Conservation (phyloP, 2,329 filamentous ascomycete species). For the Penicillium frequentans region DNA sequence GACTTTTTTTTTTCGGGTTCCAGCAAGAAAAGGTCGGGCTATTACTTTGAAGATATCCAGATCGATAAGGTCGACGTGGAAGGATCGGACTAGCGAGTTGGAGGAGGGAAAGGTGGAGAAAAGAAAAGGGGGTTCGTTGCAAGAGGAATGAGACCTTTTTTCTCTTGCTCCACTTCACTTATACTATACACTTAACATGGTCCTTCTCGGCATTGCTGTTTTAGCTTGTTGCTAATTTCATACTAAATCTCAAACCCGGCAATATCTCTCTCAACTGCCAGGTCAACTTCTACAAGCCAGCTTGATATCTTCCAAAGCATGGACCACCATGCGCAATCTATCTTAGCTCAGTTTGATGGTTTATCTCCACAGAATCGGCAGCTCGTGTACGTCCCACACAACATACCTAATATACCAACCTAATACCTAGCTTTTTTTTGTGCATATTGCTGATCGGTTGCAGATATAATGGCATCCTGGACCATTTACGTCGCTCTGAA, state of each 20-base stretch:
- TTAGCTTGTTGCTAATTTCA: background rate
- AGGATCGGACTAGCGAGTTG: background rate
- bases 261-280: background rate
- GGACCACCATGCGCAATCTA: slow-evolving; percentile 1
- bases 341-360: slow-evolving; percentile 22
- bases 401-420: background rate
- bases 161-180: slow-evolving; percentile 1
- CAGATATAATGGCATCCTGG: slow-evolving; percentile 31
- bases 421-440: background rate
- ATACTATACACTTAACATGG: background rate
- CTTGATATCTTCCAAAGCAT: background rate
- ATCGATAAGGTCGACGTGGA: background rate
- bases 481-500: slow-evolving; percentile 28
- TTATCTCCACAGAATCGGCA: slow-evolving; percentile 24
- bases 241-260: too few relatives aligned
- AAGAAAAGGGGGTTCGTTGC: background rate
- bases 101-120: slow-evolving; percentile 3
- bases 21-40: background rate
- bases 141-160: slow-evolving; percentile 4
- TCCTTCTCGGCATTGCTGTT: background rate
- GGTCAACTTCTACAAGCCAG: background rate
- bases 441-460: background rate
- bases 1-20: slow-evolving; percentile 1
- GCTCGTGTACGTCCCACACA: slow-evolving; percentile 9
- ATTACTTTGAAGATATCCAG: background rate